Conservation (phyloP, 176 grass and related monocot species). For the Saccharum spontaneum region DNA sequence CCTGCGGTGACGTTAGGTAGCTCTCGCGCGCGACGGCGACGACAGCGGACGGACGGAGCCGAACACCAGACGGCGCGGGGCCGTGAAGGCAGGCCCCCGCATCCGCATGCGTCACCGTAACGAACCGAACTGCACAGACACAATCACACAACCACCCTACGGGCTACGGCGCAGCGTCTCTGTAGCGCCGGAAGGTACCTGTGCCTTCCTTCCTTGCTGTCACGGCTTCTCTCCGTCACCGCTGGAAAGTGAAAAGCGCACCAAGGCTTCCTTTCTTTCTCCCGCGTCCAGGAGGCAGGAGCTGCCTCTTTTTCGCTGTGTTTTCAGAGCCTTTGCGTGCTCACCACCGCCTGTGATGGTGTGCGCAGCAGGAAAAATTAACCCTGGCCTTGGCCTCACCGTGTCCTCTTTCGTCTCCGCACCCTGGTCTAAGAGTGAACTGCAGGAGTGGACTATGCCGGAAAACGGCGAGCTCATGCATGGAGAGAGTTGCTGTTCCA, state of each 20-base stretch:
- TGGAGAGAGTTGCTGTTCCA: not conserved
- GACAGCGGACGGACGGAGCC: not conserved
- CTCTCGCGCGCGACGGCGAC: not conserved
- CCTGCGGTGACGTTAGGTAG: constrained; percentile 31
- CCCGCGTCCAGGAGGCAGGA: not conserved
- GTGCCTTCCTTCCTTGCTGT: not conserved
- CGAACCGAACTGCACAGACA: not conserved
- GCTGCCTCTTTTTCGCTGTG: constrained; percentile 14
- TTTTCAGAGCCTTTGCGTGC: not conserved
- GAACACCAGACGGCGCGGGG: constrained; percentile 26
- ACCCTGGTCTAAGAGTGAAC: not conserved
- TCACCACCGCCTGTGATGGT: not conserved
- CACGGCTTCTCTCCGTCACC: not conserved
- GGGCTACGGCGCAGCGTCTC: not conserved
- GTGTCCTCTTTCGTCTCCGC: too few relatives aligned
- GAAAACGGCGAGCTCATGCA: not conserved
- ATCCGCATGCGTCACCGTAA: not conserved
- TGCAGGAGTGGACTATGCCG: not conserved
- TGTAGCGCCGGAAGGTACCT: not conserved
- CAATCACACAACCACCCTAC: not conserved
- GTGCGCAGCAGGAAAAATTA: not conserved
- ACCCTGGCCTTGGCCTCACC: not conserved
- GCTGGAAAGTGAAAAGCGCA: constrained; percentile 13
- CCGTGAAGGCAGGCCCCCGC: not conserved
- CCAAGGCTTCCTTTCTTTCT: not conserved